Evolutionary conservation across 2,329 filamentous ascomycete species (phyloP).

Genomic region (Fusarium setosum): DNA sequence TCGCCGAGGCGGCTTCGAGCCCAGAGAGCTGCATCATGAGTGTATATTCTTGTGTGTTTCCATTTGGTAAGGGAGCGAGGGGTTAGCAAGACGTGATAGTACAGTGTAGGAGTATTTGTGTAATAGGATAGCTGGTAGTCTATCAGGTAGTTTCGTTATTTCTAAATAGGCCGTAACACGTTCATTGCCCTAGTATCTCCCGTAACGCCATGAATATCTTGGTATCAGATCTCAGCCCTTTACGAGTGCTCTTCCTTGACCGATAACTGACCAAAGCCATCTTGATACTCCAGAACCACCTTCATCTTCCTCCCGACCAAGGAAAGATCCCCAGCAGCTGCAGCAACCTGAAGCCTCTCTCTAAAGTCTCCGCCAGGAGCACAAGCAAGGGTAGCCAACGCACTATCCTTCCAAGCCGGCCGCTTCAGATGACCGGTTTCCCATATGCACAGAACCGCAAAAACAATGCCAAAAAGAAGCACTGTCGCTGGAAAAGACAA

Average conservation of each 20-base stretch:
- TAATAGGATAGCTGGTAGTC: too few relatives aligned
- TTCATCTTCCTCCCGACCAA: background rate
- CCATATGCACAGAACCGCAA: background rate
- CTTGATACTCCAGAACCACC: background rate
- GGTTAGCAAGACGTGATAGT: too few relatives aligned
- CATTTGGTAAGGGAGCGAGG: too few relatives aligned
- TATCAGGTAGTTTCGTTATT: too few relatives aligned
- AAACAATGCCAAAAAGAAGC: background rate
- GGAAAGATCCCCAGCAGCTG: background rate
- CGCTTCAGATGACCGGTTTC: background rate
- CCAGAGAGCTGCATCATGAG: background rate
- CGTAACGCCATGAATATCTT: too few relatives aligned
- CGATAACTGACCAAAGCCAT: too few relatives aligned
- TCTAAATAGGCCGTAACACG: too few relatives aligned
- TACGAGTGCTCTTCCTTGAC: too few relatives aligned
- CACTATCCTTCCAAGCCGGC: background rate
- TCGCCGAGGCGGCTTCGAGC: conserved; percentile 2
- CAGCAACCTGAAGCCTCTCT: background rate
- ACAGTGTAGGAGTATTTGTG: too few relatives aligned
- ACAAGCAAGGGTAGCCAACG: background rate
- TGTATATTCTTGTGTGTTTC: too few relatives aligned
- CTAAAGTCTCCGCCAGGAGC: background rate
- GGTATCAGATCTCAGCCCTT: too few relatives aligned
- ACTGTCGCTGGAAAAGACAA: background rate
- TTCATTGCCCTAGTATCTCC: too few relatives aligned